Base-by-base conservation (phyloP, 768 basidiomycete genomes). In the Lactarius sanguifluus region DNA sequence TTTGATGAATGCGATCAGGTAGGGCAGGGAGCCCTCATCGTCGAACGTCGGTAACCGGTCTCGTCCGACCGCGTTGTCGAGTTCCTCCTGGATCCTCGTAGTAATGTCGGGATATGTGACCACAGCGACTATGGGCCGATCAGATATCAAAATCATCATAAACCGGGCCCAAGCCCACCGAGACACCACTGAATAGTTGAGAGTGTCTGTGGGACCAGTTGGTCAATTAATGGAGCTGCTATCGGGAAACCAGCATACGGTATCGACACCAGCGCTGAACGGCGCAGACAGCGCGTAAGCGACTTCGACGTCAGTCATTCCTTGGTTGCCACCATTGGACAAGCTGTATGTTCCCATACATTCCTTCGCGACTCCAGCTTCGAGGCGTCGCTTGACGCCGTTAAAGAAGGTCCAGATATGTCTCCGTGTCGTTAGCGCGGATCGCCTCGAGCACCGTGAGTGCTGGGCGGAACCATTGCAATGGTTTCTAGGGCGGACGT, bases 41-140 rank as follows among this genome's bases (percentile, higher is more conserved):
- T 64, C 55, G 58, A 71, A 65, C 18, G 63, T 64, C n/a, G 70
- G 66, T 32, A 71, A 25, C 9, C 69, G 69, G 36, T 56, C 65
- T 5, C 63, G 65, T 32, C 70, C 62, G 18, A 71, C 65, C 32
- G 59, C 65, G 8, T 23, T 57, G 32, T 70, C 66, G 45, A 72
- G 50, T 25, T 72, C 71, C 1, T 57, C 59, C 52, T 72, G 71
- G 9, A 70, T 66, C 40, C 57, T 67, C 43, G 58, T 55, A 23
- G 61, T 32, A 30, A 63, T 45, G 5, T 71, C 66, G 16, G 71
- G 71, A 50, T 64, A 65, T 10, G 59, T 34, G 23, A 69, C n/a
- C 50, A 28, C 60, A 41, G 55, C 66, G 36, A 59, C 57, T 61
- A 25, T 38, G 15, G 8, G 23, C 25, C 28, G 7, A 57, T 62